Base-by-base conservation (phyloP, 176 grass and related monocot genomes). In the Metroxylon sagu region DNA sequence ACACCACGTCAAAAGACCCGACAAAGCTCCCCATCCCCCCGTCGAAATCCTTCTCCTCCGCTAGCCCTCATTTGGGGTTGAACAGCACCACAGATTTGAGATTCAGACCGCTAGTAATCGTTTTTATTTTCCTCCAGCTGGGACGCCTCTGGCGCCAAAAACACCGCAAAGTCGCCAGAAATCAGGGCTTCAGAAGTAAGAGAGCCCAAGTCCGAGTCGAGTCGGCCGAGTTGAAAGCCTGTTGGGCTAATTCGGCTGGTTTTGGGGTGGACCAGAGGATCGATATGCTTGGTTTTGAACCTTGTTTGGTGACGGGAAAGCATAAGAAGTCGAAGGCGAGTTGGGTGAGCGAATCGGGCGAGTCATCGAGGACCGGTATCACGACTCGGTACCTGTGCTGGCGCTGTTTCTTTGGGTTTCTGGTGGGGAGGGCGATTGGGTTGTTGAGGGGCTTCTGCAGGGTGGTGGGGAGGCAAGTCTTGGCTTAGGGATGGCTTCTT, bases 31-130 rank as follows among this genome's bases (percentile, higher is more conserved):
- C 71, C 26, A 57, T 26, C 2, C 61, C 16, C 62, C 25, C 74
- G 25, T 54, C 72, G 26, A 90, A 77, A 8, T 53, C 80, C 21
- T 77, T 80, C 26, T 82, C 82, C 65, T 90, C 81, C 30, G 88
- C 81, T 65, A 90, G 90, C 65, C 74, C 82, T 86, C 91, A 96
- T 52, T 54, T 65, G 19, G 87, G 92, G 83, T 97, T 97, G 83
- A 90, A 97, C 74, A 97, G 51, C 14, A 97, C 67, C 62, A 75
- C 71, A 52, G 83, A 78, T 71, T 64, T 90, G 2, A 77, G 83
- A 17, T 85, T 71, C 53, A 85, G 26, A 19, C 54, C 39, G 14
- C 74, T 68, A 25, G 81, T 56, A 39, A 75, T 18, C 1, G 56
- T 59, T 25, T 7, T 82, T 58, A 90, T n/a, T 57, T 25, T 79